Evolutionary conservation across 2,329 filamentous ascomycete species (phyloP), one percentile per base, ranked within the genome.

Genomic region (Akanthomyces dipterigenus): DNA sequence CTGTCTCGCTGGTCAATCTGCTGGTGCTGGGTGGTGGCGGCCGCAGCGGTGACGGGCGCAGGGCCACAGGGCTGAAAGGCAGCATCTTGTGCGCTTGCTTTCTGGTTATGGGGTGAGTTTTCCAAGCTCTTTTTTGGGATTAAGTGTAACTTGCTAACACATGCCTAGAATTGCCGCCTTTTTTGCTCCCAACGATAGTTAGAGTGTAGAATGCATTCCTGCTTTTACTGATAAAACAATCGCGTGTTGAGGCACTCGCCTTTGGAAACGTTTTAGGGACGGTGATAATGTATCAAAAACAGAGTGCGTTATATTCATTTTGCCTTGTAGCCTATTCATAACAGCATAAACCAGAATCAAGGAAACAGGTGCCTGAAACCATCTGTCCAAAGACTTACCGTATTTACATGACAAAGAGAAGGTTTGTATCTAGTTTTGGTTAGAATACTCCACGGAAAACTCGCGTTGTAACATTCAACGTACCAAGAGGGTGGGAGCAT

Each of bases 401-500:
- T 54, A 9, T 34, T 34, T 66, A 88, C 86, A 88, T 88, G 63
- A 88, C 84, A 71, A 88, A 88, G 60, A 87, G 76, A 57, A 88
- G 72, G 69, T 88, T 81, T 63, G 83, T 86, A 71, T 88, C 86
- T 88, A 62, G 12, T 28, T 55, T 6, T 63, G 31, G 63, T 67
- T 65, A 69, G 67, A 11, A 20, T 3, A 20, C 16, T 18, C 2
- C 1, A 5, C 2, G 26, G 1, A 40, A 6, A 20, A 5, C 5
- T 40, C 9, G 34, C 28, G 14, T 7, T 36, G 28, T n/a, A 5
- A 7, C 24, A 26, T 16, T 0, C 5, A 4, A 77, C 87, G 78
- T 86, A 97, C 93, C 92, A 70, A 99, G 79, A 40, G 95, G 95
- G 76, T 99, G 95, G 74, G 92, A 96, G 78, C 91, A 93, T 71